phyloP scores from a whole-genome alignment of 495 filamentous ascomycete species.

The Pseudomonodictys pantanalensis region DNA sequence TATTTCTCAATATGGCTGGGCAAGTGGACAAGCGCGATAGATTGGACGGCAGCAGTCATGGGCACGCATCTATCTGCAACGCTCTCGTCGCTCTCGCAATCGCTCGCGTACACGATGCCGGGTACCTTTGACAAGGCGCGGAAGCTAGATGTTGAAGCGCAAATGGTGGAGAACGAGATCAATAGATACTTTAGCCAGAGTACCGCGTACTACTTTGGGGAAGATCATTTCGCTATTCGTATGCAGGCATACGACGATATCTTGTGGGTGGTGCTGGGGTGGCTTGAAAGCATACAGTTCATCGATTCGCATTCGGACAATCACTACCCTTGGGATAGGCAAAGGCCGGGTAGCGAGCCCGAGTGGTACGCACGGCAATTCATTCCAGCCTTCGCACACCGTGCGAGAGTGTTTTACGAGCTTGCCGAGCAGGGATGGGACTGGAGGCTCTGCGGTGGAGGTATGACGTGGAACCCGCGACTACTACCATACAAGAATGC shows the following conservation, averaged over 20 bases:
- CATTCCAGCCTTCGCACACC: conserved; percentile 75
- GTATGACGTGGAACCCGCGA: conserved; percentile 89
- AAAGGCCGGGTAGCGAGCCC: not conserved
- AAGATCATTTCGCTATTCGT: conserved; percentile 72
- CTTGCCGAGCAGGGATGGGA: conserved; percentile 80
- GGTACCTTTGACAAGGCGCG: conserved; percentile 25
- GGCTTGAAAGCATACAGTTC: conserved; percentile 81
- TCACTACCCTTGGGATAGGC: conserved; percentile 31
- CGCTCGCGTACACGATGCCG: conserved; percentile 34
- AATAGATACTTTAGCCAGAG: conserved; percentile 79
- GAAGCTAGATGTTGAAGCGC: conserved; percentile 39
- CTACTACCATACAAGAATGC: conserved; percentile 91
- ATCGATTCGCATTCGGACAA: conserved; percentile 48
- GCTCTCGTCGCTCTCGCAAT: conserved; percentile 58
- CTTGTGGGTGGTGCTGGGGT: conserved; percentile 92
- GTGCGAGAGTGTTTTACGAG: conserved; percentile 86
- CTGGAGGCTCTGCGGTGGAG: conserved; percentile 74
- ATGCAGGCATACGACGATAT: conserved; percentile 92
- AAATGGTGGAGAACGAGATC: conserved; percentile 66
- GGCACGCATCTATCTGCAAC: conserved; percentile 74
- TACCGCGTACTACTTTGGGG: conserved; percentile 78
- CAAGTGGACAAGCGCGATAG: conserved; percentile 81
- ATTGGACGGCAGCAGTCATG: conserved; percentile 91
- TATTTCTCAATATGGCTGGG: conserved; percentile 78
- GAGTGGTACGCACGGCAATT: conserved; percentile 76